These are phyloP conservation scores for Pythium guiyangense DNA, from an alignment of 352 stramenopile genomes.

Conservation along the genomic window DNA sequence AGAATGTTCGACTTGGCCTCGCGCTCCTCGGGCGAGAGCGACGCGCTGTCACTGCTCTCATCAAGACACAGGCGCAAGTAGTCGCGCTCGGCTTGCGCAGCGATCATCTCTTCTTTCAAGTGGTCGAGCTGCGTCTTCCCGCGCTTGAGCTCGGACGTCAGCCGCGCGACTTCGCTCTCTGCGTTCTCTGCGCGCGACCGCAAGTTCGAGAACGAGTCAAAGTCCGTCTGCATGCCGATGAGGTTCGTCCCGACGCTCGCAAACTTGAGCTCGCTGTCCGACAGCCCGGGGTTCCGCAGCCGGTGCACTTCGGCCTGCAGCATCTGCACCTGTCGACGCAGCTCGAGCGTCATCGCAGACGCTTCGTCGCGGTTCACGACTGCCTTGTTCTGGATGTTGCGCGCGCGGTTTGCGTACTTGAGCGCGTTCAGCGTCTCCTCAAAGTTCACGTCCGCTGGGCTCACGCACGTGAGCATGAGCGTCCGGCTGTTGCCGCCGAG, in stretches of 20 bases:
- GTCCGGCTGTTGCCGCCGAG: slow-evolving; percentile 91
- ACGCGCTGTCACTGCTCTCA: slow-evolving; percentile 24
- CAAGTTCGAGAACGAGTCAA: slow-evolving; percentile 74
- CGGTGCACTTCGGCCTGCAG: slow-evolving; percentile 81
- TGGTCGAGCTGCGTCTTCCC: slow-evolving; percentile 72
- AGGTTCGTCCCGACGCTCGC: slow-evolving; percentile 50
- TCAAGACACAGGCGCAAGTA: slow-evolving; percentile 71
- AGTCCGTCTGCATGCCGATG: slow-evolving; percentile 64
- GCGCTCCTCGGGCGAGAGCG: slow-evolving; percentile 26
- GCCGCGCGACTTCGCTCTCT: slow-evolving; percentile 69
- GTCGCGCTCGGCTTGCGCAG: slow-evolving; percentile 76
- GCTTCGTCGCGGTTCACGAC: slow-evolving; percentile 83
- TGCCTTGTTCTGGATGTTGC: slow-evolving; percentile 89
- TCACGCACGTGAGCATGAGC: slow-evolving; percentile 91
- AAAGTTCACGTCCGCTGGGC: slow-evolving; percentile 88
- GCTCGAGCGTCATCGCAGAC: slow-evolving; percentile 64
- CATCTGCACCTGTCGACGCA: slow-evolving; percentile 74
- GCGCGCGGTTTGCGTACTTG: slow-evolving; percentile 89
- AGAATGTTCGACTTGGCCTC: slow-evolving; percentile 64
- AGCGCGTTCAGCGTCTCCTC: slow-evolving; percentile 91
- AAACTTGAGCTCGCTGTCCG: slow-evolving; percentile 74
- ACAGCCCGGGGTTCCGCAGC: slow-evolving; percentile 74
- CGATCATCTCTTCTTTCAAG: slow-evolving; percentile 86
- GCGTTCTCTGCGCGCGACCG: slow-evolving; percentile 69
- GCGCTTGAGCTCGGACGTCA: slow-evolving; percentile 75